These are phyloP conservation scores for Colletotrichum sp. DNA, from an alignment of 2,329 filamentous ascomycete genomes.

Conservation along the genomic window DNA sequence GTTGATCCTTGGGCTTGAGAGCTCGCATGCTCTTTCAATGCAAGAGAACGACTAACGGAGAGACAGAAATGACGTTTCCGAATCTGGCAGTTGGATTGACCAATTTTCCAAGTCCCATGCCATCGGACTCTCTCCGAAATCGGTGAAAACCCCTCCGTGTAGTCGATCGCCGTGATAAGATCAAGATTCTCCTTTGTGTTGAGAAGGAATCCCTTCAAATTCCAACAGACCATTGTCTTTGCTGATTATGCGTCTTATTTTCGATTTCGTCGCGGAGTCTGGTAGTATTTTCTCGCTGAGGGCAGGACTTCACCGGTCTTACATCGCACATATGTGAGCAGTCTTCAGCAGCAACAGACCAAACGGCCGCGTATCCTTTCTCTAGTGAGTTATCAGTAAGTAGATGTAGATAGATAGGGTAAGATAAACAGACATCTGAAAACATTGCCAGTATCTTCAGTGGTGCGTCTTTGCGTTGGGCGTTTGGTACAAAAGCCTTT, in stretches of 20 bases:
- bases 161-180: rapidly evolving
- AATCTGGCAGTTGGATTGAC: neutral
- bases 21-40: neutral
- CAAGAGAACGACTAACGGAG: neutral
- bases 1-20: rapidly evolving
- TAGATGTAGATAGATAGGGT: rapidly evolving
- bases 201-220: too few relatives aligned
- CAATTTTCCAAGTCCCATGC: neutral
- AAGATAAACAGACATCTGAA: neutral
- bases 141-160: neutral
- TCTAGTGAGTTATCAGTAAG: rapidly evolving
- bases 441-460: neutral
- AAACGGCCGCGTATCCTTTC: neutral
- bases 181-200: too few relatives aligned
- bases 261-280: too few relatives aligned
- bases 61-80: neutral
- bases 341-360: neutral
- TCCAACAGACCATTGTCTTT: too few relatives aligned
- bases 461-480: neutral
- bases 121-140: neutral
- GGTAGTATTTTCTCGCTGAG: too few relatives aligned
- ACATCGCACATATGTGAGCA: neutral
- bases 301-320: neutral
- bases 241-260: too few relatives aligned
- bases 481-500: neutral